Percentiles rank a stretch among this genome's conserved stretches.
phyloP scores from a whole-genome alignment of 2,329 filamentous ascomycete genomes.

The Escovopsis weberi region DNA sequence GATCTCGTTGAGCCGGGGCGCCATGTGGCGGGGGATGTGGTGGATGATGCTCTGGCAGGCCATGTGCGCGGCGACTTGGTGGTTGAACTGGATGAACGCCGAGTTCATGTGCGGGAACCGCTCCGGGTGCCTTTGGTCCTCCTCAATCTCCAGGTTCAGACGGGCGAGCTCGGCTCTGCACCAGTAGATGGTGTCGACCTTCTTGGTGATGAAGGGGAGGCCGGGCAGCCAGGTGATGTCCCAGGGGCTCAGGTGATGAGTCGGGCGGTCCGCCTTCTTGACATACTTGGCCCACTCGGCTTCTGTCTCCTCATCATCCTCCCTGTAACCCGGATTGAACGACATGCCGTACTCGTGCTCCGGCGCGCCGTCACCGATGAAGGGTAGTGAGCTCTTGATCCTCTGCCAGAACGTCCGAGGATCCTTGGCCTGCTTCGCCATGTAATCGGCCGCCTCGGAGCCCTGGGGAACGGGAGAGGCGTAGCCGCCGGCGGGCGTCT shows the following conservation, averaged over 20 bases:
- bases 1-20: constrained; percentile 82
- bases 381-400: constrained; percentile 35
- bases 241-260: constrained; percentile 56
- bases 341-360: constrained; percentile 45
- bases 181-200: constrained; percentile 90
- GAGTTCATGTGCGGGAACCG: constrained; percentile 87
- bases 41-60: constrained; percentile 86
- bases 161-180: constrained; percentile 76
- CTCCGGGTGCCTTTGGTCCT: constrained; percentile 74
- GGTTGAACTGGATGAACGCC: constrained; percentile 96
- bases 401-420: constrained; percentile 36
- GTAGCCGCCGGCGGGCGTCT: constrained; percentile 45
- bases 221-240: constrained; percentile 58
- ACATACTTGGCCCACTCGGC: constrained; percentile 75
- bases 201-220: constrained; percentile 67
- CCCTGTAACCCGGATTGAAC: constrained; percentile 42
- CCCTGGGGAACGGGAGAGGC: constrained; percentile 47
- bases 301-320: constrained; percentile 45
- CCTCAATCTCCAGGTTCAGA: constrained; percentile 81
- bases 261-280: constrained; percentile 68
- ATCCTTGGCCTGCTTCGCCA: constrained; percentile 17
- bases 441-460: constrained; percentile 24
- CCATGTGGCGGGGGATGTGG: constrained; percentile 86
- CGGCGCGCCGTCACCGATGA: constrained; percentile 29
- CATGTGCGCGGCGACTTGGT: constrained; percentile 96